Evolutionary conservation across 2,329 filamentous ascomycete species (phyloP).

Genomic region (Sporothrix variecibatus): DNA sequence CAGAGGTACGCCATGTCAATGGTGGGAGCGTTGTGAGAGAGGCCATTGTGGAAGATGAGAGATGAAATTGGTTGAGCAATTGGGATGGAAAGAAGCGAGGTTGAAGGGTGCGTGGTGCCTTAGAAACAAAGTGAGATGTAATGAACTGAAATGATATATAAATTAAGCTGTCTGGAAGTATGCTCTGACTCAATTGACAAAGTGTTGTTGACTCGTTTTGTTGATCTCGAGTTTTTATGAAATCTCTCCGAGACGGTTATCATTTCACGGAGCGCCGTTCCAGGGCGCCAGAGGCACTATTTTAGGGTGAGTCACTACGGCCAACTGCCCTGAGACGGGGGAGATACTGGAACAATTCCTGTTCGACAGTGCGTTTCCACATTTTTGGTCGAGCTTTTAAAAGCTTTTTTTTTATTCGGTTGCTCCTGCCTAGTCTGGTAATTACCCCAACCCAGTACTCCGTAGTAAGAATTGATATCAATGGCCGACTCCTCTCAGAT

Average conservation of each 20-base stretch:
- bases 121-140: not conserved
- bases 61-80: not conserved
- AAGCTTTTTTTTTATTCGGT: not conserved
- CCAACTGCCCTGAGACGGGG: not conserved
- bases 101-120: not conserved
- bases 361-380: not conserved
- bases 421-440: conserved; percentile 1
- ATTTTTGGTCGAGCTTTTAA: not conserved
- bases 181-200: not conserved
- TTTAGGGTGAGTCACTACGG: conserved; percentile 8
- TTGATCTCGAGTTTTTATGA: not conserved
- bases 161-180: not conserved
- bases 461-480: not conserved
- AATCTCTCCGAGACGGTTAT: not conserved
- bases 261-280: not conserved
- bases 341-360: not conserved
- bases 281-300: not conserved
- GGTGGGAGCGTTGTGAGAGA: conserved; percentile 5
- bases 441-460: not conserved
- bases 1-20: conserved; percentile 22
- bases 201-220: not conserved
- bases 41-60: not conserved
- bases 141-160: not conserved
- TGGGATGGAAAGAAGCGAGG: not conserved
- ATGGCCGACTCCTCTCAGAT: no score